Base-by-base conservation (phyloP, 164 flowering plant species). In the Piper longum region DNA sequence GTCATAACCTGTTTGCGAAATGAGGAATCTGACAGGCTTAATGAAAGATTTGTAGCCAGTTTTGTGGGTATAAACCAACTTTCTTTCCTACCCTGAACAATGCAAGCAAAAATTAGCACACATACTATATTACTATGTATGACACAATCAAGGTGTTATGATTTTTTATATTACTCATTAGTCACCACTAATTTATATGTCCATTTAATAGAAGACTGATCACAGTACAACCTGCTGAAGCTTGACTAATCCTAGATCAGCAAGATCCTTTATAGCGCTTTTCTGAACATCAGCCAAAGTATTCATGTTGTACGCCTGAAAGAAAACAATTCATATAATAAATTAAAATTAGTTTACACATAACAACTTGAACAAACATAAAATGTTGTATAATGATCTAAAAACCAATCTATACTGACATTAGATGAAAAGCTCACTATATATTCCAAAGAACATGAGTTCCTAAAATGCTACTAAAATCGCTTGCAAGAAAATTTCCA, bases 31-130 rank as follows among this genome's bases (percentile, higher is more conserved):
- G 99, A 75, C 70, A 89, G 79, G 78, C 97, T 90, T 60, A 87
- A 75, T 19, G 97, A 90, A 64, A 93, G 92, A 83, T 88, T 90
- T 36, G 91, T 85, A 52, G 85, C 96, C 64, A 93, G 75, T 69
- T 85, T 90, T 60, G 99, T 93, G 52, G 97, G 99, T 72, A 93
- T 80, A 75, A 93, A 93, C 99, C 99, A 93, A 78, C 88, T 78
- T 19, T 93, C 99, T 75, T 90, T 93, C 75, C 92, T 85, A 19
- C 99, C 98, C 99, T 92, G 87, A 26, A 14, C 14, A 48, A 42
- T 5, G 11, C 59, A 18, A 43, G 62, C 64, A 16, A 62, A 59
- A 68, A 66, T 55, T 66, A 14, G 64, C 26, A 14, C 16, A 56
- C 17, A 17, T 16, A 7, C 39, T 19, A 56, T 8, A 56, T 26